Base-by-base conservation (phyloP, 2,329 filamentous ascomycete genomes). In the Byssothecium circinans region DNA sequence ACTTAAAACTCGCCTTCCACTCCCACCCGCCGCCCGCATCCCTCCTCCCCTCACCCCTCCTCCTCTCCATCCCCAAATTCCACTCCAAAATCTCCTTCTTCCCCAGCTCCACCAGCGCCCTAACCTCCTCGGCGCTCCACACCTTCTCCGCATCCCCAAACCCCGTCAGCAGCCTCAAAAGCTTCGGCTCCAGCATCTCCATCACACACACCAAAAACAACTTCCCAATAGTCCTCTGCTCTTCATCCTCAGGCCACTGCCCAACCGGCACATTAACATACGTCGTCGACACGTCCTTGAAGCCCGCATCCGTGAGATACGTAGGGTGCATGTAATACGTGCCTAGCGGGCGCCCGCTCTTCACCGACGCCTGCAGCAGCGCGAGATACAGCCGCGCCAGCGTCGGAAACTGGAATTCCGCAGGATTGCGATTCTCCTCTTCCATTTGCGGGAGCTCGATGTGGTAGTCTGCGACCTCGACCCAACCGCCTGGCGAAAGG, bases 381-480 rank as follows among this genome's bases (percentile, higher is more conserved):
- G 62, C 51, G 14, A 57, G 50, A 45, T 65, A 64, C 10, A 71
- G 50, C 19, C 50, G 61, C 18, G 58, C 53, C 18, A 70, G 38
- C 15, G 61, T 62, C 1, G 63, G 62, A 36, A 67, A 52, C 2
- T 61, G 56, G 18, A 57, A 55, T 1, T 43, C 19, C 5, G 50
- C 37, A 1, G 40, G 37, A 12, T 45, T 45, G 2, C 18, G 17
- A 17, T 18, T 39, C 2, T 50, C 35, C 10, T 54, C 53, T 10
- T 66, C 50, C 18, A 59, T 53, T 14, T 63, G 62, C 6, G 57
- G 58, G 2, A 56, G 37, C 3, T 43, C 25, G 20, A 65, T 50
- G 45, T 69, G 65, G 56, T 57, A 68, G 50, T 79, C 77, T 10
- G 69, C 68, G 15, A 79, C 58, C 53, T 80, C 76, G 38, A 80